Evolutionary conservation across 1,139 yeast species (phyloP), one percentile per base, ranked within the genome.

Genomic region (Wickerhamomyces sp.): DNA sequence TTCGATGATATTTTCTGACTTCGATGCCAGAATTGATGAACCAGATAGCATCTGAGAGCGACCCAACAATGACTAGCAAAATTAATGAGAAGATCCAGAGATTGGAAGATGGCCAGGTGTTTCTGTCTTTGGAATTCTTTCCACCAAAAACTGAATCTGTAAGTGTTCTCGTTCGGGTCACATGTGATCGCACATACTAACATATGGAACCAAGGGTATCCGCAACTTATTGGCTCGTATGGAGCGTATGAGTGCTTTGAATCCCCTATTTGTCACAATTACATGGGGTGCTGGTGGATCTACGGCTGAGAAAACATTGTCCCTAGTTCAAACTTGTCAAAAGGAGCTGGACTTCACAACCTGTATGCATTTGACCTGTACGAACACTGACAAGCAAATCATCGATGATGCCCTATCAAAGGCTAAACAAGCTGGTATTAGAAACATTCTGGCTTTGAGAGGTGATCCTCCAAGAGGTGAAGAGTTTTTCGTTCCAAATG

Each of bases 271-370:
- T 63, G 83, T 91, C 44, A 88, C 96, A 3, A 85, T 94, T 10
- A 94, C 99, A 0, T 93, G 99, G 98, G 99, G 99, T 30, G 98
- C 99, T 9, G 98, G 98, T 36, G 99, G 99, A 2, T 82, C 95
- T 4, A 90, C 98, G 6, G 81, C 94, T 44, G 84, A 79, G 46
- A 90, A 89, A 67, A 86, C 97, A 0, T 67, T 93, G 50, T 94
- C 87, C 42, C 71, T 93, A 48, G 96, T 97, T 0, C 72, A 79
- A 18, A 76, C 88, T 3, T 85, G 95, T 58, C 89, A 85, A 58
- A 72, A 77, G 43, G 87, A 84, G 44, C 72, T 90, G 47, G 88
- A 87, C 2, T 69, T 91, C 29, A 88, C 96, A 11, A 89, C 96
- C 0, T 91, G 96, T 51, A 76, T 94, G 67, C 99, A 93, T 65